Percentiles rank a stretch among this genome's conserved stretches.
Evolutionary conservation across 176 grass and related monocot genomes (phyloP).

Genomic region (Typha latifolia): DNA sequence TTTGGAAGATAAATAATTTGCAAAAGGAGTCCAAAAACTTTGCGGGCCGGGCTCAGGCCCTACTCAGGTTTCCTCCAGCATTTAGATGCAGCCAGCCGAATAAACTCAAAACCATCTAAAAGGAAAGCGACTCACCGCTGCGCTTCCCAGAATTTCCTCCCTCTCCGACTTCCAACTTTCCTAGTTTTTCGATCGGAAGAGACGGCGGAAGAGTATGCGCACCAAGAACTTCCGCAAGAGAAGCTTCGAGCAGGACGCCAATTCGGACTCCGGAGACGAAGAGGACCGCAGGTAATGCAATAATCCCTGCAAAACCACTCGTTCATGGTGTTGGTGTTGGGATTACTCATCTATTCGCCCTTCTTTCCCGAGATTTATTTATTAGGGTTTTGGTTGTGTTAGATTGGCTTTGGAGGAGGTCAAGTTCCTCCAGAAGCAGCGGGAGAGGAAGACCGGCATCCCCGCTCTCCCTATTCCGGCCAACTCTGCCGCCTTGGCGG

Average conservation of each 20-base stretch:
- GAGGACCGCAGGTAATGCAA: slow-evolving; percentile 31
- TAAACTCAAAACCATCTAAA: too few species aligned
- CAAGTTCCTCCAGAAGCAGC: slow-evolving; percentile 52
- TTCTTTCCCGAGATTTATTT: neutral
- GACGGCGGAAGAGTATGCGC: slow-evolving; percentile 5
- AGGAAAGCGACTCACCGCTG: too few species aligned
- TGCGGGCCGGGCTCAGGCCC: too few species aligned
- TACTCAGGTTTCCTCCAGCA: too few species aligned
- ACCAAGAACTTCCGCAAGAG: slow-evolving; percentile 64
- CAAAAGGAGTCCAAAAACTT: too few species aligned
- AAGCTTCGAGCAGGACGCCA: slow-evolving; percentile 32
- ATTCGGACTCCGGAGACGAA: slow-evolving; percentile 47
- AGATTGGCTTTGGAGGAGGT: slow-evolving; percentile 68
- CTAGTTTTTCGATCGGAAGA: neutral
- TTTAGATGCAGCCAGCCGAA: too few species aligned
- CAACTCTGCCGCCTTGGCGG: neutral
- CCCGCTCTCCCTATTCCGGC: slow-evolving; percentile 8
- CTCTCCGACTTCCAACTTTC: too few species aligned
- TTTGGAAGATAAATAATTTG: too few species aligned
- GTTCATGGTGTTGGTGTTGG: neutral
- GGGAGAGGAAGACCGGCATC: slow-evolving; percentile 50
- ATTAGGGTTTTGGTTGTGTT: neutral
- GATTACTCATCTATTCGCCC: neutral
- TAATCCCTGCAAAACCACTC: neutral
- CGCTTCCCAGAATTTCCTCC: too few species aligned